Evolutionary conservation across 108 stramenopile genomes (phyloP).

Genomic region (Aurantiochytrium sp.): DNA sequence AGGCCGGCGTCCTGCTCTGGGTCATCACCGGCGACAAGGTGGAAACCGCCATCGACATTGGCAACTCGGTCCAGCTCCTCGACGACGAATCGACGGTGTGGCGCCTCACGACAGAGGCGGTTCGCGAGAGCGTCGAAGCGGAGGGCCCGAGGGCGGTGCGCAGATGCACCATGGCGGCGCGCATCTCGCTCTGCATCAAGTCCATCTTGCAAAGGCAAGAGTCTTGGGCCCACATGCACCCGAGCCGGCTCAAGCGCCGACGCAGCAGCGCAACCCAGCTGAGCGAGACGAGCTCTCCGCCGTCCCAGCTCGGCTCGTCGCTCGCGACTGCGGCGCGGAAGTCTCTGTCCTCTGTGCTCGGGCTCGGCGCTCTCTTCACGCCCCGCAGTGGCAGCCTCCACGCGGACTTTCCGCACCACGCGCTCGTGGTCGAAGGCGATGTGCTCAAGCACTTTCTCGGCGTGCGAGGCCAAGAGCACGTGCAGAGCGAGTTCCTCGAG

Average conservation of each 20-base stretch:
- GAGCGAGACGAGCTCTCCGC: too few species aligned
- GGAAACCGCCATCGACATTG: constrained; percentile 97
- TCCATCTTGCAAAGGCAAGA: too few species aligned
- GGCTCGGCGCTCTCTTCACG: too few species aligned
- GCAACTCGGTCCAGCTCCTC: constrained; percentile 80
- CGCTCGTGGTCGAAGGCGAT: constrained; percentile 83
- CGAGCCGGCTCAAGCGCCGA: too few species aligned
- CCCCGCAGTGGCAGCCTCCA: not conserved
- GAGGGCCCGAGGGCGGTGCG: not conserved
- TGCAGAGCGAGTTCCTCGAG: constrained; percentile 75
- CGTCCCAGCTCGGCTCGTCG: too few species aligned
- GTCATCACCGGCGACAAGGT: constrained; percentile 96
- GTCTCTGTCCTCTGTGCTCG: too few species aligned
- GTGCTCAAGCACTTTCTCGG: constrained; percentile 73
- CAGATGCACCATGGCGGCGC: too few species aligned
- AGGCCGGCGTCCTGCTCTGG: constrained; percentile 92
- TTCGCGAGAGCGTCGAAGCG: not conserved
- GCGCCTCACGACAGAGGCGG: not conserved
- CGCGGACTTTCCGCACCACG: constrained; percentile 37
- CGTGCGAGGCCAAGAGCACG: constrained; percentile 46
- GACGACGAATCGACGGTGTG: not conserved
- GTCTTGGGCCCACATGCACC: too few species aligned
- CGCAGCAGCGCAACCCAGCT: too few species aligned
- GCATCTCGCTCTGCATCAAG: too few species aligned
- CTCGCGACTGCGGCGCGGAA: too few species aligned